These are phyloP conservation scores for Yamadazyma paraphyllophila DNA, from an alignment of 805 yeast genomes.

Conservation along the genomic window DNA sequence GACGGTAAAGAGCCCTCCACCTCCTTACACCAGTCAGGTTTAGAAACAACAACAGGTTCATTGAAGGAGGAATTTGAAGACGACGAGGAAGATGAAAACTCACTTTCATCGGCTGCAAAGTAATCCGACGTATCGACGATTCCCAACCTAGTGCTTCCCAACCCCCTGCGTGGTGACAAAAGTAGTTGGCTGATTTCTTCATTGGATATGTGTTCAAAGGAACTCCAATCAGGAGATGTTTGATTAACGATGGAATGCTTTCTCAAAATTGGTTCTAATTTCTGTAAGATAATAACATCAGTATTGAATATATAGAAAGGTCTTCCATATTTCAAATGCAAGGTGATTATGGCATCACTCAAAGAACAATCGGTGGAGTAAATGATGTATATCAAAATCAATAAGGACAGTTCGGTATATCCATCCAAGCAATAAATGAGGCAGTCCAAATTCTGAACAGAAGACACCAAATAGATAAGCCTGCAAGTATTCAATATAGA, in stretches of 20 bases:
- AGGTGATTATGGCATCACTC: constrained; percentile 61
- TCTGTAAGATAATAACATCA: constrained; percentile 65
- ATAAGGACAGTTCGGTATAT: constrained; percentile 84
- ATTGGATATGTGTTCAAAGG: constrained; percentile 27
- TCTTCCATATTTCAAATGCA: constrained; percentile 64
- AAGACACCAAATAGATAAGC: constrained; percentile 47
- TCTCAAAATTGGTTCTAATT: constrained; percentile 60
- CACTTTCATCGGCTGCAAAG: background rate
- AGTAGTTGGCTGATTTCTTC: constrained; percentile 36
- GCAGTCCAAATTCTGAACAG: constrained; percentile 36
- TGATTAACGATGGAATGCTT: constrained; percentile 52
- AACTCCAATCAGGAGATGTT: constrained; percentile 24
- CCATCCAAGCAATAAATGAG: constrained; percentile 86
- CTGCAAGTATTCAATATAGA: constrained; percentile 70
- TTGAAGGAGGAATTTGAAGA: constrained; percentile 4
- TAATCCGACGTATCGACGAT: background rate
- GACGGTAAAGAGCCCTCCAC: constrained; percentile 78
- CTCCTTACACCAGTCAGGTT: constrained; percentile 36
- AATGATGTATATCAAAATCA: constrained; percentile 67
- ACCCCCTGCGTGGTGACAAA: constrained; percentile 16
- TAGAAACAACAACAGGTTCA: background rate
- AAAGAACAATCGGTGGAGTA: constrained; percentile 60
- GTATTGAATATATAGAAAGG: constrained; percentile 83
- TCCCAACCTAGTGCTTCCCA: background rate
- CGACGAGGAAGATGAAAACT: constrained; percentile 5